Evolutionary conservation across 768 basidiomycete genomes (phyloP), one percentile per base, ranked within the genome.

Genomic region (Cantharellus anzutake): DNA sequence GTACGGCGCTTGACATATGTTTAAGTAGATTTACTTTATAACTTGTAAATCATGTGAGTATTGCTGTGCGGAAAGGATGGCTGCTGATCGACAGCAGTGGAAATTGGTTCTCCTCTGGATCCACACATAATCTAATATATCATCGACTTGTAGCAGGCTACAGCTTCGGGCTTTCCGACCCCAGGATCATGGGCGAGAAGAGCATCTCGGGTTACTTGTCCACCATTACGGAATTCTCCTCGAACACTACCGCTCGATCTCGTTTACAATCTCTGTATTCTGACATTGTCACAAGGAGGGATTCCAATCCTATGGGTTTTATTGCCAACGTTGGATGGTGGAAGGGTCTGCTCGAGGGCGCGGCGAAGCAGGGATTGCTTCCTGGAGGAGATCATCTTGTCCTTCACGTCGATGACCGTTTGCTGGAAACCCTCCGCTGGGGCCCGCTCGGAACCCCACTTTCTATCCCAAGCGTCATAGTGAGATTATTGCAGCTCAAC

Each of bases 281-380:
- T 4, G 90, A 93, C 67, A 81, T 93, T 60, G 80, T 86, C 0
- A 75, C 81, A 7, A 89, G 93, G 71, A 87, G 84, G 65, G 73
- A 80, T 55, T 84, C 88, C 1, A 93, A 97, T 68, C 85, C 89
- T 0, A 77, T 83, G 2, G 82, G 87, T 3, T 96, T 83, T 68
- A 71, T 79, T 56, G 80, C 87, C 5, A 86, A 87, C 66, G 73
- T 90, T 39, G 80, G 83, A 59, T 97, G 92, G 92, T 97, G 93
- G 93, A 79, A 78, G 41, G 71, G 73, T 51, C 78, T 80, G 0
- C 73, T 91, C 4, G 78, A 84, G 64, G 72, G 73, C 14, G 67
- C 84, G 42, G 78, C 83, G n/a, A 67, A 73, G 58, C 73, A 72
- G 35, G 84, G 84, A 1, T 71, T 80, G 66, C 80, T 84, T 35